Evolutionary conservation across 305 asterid species (phyloP).

Genomic region (Andrographis paniculata): DNA sequence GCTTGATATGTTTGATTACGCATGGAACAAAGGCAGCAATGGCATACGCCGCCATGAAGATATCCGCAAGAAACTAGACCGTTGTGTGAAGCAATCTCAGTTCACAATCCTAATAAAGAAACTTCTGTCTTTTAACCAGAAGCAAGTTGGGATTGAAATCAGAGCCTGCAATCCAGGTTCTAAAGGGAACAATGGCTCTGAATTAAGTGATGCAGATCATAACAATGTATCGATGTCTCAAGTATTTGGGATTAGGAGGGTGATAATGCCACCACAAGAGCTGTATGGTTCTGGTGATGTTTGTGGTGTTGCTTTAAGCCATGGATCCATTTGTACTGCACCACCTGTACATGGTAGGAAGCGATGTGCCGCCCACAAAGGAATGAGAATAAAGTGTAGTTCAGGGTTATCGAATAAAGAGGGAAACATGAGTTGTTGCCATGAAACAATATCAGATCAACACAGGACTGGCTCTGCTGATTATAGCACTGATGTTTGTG

Average conservation of each 20-base stretch:
- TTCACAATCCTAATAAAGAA: slow-evolving; percentile 37
- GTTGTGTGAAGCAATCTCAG: slow-evolving; percentile 28
- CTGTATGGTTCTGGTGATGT: slow-evolving; percentile 21
- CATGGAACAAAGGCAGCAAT: slow-evolving; percentile 85
- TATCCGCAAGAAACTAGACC: slow-evolving; percentile 36
- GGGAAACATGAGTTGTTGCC: too few species aligned
- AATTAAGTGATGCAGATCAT: slow-evolving; percentile 16
- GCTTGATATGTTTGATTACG: slow-evolving; percentile 73
- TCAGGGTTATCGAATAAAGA: too few species aligned
- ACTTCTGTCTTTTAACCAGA: slow-evolving; percentile 33
- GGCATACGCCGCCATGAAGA: slow-evolving; percentile 67
- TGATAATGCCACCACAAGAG: slow-evolving; percentile 32
- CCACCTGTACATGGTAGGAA: slow-evolving; percentile 64
- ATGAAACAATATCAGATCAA: too few species aligned
- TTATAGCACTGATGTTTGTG: slow-evolving; percentile 23
- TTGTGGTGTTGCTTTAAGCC: slow-evolving; percentile 60
- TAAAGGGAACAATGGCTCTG: slow-evolving; percentile 26
- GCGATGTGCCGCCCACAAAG: slow-evolving; percentile 76
- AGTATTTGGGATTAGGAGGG: slow-evolving; percentile 47
- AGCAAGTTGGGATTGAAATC: slow-evolving; percentile 55
- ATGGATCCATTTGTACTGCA: slow-evolving; percentile 52
- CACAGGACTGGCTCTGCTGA: slow-evolving; percentile 16
- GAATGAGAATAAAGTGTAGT: slow-evolving; percentile 48
- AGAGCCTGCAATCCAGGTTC: slow-evolving; percentile 14
- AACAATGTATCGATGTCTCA: slow-evolving; percentile 24